Percentiles rank a stretch among this genome's conserved stretches.
Conservation (phyloP, 441 rosid species). For the Croton setiger region DNA sequence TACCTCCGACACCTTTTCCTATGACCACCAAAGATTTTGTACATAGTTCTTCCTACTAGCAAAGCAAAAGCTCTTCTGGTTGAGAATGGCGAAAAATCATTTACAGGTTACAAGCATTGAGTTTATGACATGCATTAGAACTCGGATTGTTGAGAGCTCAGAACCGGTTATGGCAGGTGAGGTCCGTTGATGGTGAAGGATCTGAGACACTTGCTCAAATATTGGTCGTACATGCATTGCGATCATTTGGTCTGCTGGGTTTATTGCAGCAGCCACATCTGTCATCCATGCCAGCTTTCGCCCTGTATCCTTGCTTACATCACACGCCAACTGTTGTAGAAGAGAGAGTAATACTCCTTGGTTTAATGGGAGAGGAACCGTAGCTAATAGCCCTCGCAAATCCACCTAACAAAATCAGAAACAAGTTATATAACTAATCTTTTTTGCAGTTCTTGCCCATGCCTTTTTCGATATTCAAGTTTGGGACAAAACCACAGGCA, state of each 20-base stretch:
- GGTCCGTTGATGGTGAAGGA: slow-evolving; percentile 45
- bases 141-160: slow-evolving; percentile 44
- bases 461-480: background rate
- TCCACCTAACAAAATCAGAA: slow-evolving; percentile 43
- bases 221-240: slow-evolving; percentile 51
- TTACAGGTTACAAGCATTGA: slow-evolving; percentile 48
- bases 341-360: slow-evolving; percentile 72
- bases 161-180: slow-evolving; percentile 34
- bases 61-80: background rate
- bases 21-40: slow-evolving; percentile 23
- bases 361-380: slow-evolving; percentile 50
- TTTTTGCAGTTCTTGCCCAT: background rate
- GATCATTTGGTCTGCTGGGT: slow-evolving; percentile 54
- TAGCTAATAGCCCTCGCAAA: slow-evolving; percentile 42
- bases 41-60: slow-evolving; percentile 6
- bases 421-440: background rate
- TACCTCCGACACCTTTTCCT: background rate
- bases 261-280: slow-evolving; percentile 57
- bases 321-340: slow-evolving; percentile 72
- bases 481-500: background rate
- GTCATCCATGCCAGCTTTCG: slow-evolving; percentile 69
- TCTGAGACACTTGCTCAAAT: slow-evolving; percentile 59
- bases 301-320: slow-evolving; percentile 50
- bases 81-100: slow-evolving; percentile 26
- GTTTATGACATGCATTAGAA: slow-evolving; percentile 60